A percentile compares a stretch with the other conserved stretches of the same genome.
Conservation (phyloP, 495 filamentous ascomycete genomes). For the Penicillium riverlandense region DNA sequence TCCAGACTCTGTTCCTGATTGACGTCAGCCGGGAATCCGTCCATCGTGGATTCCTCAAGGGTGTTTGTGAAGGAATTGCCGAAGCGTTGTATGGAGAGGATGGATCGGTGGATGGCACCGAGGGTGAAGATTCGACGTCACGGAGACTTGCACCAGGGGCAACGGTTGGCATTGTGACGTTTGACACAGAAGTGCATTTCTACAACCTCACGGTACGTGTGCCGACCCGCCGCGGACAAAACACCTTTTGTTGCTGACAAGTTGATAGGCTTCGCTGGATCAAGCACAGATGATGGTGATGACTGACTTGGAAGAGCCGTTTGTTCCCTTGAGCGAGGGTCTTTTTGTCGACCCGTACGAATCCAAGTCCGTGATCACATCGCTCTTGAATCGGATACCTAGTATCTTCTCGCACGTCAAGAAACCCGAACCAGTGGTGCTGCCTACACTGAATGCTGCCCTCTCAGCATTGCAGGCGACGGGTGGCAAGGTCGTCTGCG, state of each 20-base stretch:
- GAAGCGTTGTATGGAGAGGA: slow-evolving; percentile 71
- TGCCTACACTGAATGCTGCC: slow-evolving; percentile 77
- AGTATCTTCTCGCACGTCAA: slow-evolving; percentile 78
- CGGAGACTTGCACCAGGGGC: slow-evolving; percentile 67
- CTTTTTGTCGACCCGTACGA: slow-evolving; percentile 95
- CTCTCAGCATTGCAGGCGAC: slow-evolving; percentile 73
- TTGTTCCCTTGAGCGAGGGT: slow-evolving; percentile 85
- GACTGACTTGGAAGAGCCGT: slow-evolving; percentile 96
- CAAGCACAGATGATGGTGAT: slow-evolving; percentile 98
- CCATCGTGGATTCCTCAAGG: slow-evolving; percentile 83
- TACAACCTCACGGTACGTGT: slow-evolving; percentile 80
- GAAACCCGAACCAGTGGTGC: slow-evolving; percentile 78
- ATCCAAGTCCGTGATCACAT: slow-evolving; percentile 68
- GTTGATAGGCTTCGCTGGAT: slow-evolving; percentile 60
- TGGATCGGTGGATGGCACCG: slow-evolving; percentile 41
- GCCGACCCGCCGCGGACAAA: not conserved
- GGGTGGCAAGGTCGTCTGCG: slow-evolving; percentile 89
- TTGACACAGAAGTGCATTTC: slow-evolving; percentile 92
- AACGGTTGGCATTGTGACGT: slow-evolving; percentile 93
- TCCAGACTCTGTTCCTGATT: slow-evolving; percentile 85
- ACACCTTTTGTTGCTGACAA: slow-evolving; percentile 15
- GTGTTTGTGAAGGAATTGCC: slow-evolving; percentile 84
- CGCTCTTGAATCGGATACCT: slow-evolving; percentile 73
- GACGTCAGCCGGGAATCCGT: slow-evolving; percentile 87
- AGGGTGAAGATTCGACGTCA: slow-evolving; percentile 38